Base-by-base conservation (phyloP, 768 basidiomycete genomes). In the Naganishia onofrii region DNA sequence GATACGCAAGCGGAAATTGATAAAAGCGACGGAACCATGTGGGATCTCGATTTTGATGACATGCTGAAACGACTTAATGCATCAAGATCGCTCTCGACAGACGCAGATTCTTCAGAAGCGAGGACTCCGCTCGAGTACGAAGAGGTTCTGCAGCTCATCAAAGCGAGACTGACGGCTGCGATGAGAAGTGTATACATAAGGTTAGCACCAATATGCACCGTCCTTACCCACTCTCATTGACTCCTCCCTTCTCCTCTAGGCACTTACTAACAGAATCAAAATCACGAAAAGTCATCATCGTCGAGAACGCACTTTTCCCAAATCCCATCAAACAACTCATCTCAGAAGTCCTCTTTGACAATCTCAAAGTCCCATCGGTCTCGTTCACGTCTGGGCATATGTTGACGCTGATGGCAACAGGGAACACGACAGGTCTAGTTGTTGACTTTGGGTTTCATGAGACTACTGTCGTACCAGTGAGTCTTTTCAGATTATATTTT, bases 201-300 rank as follows among this genome's bases (percentile, higher is more conserved):
- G 93, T 95, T 80, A 81, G 79, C 74, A 17, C 28, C 2, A 31
- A 17, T 26, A 9, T 3, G 17, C 19, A 9, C 23, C 15, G 7
- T 7, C 8, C n/a, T 23, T 66, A 17, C 72, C 44, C 28, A 31
- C 23, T 36, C 31, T 8, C 34, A 19, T 34, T 4, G 10, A 60
- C 32, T 67, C 28, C 46, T 28, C 23, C 9, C 17, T 19, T 12
- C 28, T 29, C n/a, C 46, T 56, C 52, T 64, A 95, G 93, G 78
- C 91, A 92, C 60, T 84, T 99, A 56, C 85, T 97, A 79, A 91
- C 92, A 74, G 96, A 98, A 77, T 91, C 96, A 1, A 95, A 93
- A 80, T 89, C 93, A 34, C 87, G 96, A 67, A 98, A 96, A 81
- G 90, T 99, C 66, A 92, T 98, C 66, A 75, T 99, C 26, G 84